These are phyloP conservation scores for Rhododendron williamsianum DNA, from an alignment of 148 eudicot genomes.

Conservation along the genomic window DNA sequence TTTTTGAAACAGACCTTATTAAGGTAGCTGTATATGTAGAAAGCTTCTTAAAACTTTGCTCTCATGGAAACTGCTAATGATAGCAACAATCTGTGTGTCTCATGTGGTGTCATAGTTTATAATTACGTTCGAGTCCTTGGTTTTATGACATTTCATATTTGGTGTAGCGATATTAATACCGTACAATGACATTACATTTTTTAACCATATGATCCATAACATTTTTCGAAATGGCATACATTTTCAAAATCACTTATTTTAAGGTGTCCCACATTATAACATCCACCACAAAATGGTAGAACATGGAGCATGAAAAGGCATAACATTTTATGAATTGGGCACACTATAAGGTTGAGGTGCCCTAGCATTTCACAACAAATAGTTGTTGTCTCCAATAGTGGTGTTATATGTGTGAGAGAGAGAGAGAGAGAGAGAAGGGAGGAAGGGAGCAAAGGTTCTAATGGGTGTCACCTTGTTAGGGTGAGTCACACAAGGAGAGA, in stretches of 20 bases:
- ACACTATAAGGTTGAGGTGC: not conserved
- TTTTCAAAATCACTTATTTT: not conserved
- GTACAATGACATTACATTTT: too few relatives aligned
- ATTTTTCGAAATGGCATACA: not conserved
- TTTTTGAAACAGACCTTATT: not conserved
- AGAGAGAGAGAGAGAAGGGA: not conserved
- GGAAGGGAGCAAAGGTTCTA: not conserved
- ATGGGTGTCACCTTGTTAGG: not conserved
- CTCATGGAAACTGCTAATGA: not conserved
- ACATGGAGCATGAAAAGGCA: not conserved
- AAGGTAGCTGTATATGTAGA: not conserved
- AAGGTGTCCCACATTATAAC: too few relatives aligned
- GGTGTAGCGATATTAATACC: not conserved
- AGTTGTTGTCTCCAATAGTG: not conserved
- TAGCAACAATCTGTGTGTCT: not conserved
- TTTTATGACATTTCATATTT: not conserved
- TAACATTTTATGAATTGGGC: not conserved
- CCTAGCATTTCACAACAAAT: not conserved
- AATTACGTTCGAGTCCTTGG: not conserved
- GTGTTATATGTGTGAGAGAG: not conserved
- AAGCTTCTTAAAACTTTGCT: not conserved
- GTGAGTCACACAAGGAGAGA: not conserved
- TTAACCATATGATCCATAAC: not conserved
- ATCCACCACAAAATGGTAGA: too few relatives aligned
- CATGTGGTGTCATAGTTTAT: not conserved